Percentiles rank a stretch among this genome's conserved stretches.
Conservation (phyloP, 208 protist species). For the Angomonas ambiguus region DNA sequence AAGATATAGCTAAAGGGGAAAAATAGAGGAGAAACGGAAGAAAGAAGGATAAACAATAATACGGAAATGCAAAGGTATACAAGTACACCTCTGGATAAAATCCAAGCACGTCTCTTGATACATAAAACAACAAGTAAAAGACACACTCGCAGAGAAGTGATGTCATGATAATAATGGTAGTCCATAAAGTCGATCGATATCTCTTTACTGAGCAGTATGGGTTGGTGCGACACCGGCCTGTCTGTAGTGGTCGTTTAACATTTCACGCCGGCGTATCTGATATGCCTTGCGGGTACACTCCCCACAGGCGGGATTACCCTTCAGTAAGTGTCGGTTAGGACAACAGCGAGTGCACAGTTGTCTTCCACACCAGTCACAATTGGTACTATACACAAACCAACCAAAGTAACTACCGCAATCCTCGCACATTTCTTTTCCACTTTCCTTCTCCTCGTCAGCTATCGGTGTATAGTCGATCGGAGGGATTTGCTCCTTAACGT, state of each 20-base stretch:
- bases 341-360: slow-evolving; percentile 75
- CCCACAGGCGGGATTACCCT: slow-evolving; percentile 60
- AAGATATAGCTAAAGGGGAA: background rate
- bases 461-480: slow-evolving; percentile 65
- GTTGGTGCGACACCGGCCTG: slow-evolving; percentile 8
- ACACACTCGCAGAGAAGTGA: background rate
- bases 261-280: slow-evolving; percentile 23
- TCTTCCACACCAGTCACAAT: slow-evolving; percentile 81
- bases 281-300: slow-evolving; percentile 61
- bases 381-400: slow-evolving; percentile 59
- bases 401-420: slow-evolving; percentile 59
- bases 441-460: slow-evolving; percentile 21
- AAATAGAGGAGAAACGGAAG: slow-evolving; percentile 3
- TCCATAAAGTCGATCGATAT: too few species aligned
- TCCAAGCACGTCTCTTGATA: background rate
- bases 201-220: too few species aligned
- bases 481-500: slow-evolving; percentile 59
- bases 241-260: slow-evolving; percentile 38
- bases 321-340: slow-evolving; percentile 54
- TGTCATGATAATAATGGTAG: too few species aligned
- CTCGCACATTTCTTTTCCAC: slow-evolving; percentile 40
- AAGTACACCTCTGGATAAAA: slow-evolving; percentile 1
- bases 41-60: slow-evolving; percentile 13
- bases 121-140: background rate
- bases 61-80: background rate